These are phyloP conservation scores for Pseudogymnoascus sp. DNA, from an alignment of 2,329 filamentous ascomycete species.

Conservation along the genomic window DNA sequence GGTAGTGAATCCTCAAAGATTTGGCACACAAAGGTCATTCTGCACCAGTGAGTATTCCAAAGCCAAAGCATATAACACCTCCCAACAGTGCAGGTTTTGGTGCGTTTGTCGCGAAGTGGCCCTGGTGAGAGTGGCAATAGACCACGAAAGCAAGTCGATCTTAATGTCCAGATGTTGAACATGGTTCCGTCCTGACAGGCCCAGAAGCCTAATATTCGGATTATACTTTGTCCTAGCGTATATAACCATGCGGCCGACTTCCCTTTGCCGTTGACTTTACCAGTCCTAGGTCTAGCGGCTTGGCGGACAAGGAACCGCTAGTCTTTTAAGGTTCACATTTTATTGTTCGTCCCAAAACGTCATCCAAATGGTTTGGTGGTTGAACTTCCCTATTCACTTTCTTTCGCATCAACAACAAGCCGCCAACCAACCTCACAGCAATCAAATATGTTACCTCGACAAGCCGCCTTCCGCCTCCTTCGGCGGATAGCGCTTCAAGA, in stretches of 20 bases:
- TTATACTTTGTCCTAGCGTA: slow-evolving; percentile 6
- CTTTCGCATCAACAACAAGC: not conserved
- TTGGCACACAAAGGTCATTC: slow-evolving; percentile 1
- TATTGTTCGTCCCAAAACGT: not conserved
- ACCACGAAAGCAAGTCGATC: not conserved
- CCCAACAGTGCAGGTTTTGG: not conserved
- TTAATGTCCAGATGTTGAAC: not conserved
- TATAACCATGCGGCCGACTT: not conserved
- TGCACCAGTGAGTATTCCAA: not conserved
- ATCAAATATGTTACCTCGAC: slow-evolving; percentile 13
- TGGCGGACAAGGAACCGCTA: slow-evolving; percentile 2
- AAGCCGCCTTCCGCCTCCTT: slow-evolving; percentile 12
- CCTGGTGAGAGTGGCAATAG: not conserved
- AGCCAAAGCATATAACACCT: not conserved
- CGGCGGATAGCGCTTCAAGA: slow-evolving; percentile 7
- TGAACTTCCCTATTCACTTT: not conserved
- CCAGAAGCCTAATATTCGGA: not conserved
- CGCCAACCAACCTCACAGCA: not conserved
- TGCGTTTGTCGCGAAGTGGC: not conserved
- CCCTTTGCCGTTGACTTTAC: not conserved
- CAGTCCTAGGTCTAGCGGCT: not conserved
- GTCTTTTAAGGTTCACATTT: slow-evolving; percentile 6
- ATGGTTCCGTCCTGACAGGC: not conserved
- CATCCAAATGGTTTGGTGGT: not conserved
- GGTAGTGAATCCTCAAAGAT: slow-evolving; percentile 1